Conservation (phyloP, 495 filamentous ascomycete species). For the Cudoniella acicularis region DNA sequence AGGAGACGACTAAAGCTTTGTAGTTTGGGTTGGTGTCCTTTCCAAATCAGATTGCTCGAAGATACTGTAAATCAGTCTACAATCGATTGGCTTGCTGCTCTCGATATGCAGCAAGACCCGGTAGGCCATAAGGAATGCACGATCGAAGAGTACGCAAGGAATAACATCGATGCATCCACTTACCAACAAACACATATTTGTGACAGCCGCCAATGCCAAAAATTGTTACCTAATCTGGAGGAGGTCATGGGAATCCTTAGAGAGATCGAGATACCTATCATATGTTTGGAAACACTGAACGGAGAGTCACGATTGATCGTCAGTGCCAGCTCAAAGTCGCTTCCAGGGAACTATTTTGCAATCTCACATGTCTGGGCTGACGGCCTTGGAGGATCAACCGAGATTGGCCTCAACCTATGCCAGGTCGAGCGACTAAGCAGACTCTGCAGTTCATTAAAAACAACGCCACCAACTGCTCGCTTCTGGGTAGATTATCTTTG, state of each 20-base stretch:
- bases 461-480: neutral
- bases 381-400: neutral
- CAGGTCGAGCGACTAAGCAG: neutral
- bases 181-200: neutral
- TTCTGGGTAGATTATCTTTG: slow-evolving; percentile 1
- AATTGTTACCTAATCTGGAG: neutral
- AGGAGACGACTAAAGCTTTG: neutral
- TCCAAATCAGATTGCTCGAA: neutral
- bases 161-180: neutral
- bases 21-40: neutral
- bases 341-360: neutral
- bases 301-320: neutral
- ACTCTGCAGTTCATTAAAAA: neutral
- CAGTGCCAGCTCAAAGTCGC: neutral
- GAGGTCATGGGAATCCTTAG: neutral
- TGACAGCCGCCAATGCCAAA: neutral
- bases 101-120: neutral
- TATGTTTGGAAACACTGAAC: neutral
- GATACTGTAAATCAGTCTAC: slow-evolving; percentile 1
- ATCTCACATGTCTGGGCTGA: neutral
- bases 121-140: neutral
- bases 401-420: neutral
- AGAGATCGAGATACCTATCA: neutral
- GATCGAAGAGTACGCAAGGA: neutral
- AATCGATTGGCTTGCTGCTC: neutral